These are phyloP conservation scores for Magnaporthales sp. DNA, from an alignment of 2,329 filamentous ascomycete genomes.

Conservation along the genomic window DNA sequence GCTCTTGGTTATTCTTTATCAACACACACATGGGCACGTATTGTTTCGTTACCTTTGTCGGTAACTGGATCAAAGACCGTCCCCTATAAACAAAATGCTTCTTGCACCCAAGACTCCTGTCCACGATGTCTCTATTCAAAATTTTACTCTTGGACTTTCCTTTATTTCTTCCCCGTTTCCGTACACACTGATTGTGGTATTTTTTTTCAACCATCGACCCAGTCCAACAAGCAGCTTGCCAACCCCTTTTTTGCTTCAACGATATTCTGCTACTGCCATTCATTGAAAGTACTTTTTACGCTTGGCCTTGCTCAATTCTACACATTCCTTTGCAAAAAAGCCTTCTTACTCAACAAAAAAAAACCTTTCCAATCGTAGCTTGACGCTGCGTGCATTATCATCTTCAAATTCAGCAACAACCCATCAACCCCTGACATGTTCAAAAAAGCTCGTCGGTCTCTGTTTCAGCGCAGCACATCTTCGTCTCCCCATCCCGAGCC, in stretches of 20 bases:
- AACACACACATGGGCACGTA: background rate
- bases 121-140: background rate
- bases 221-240: background rate
- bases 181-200: background rate
- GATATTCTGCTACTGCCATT: background rate
- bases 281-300: background rate
- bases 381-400: background rate
- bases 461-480: slow-evolving; percentile 20
- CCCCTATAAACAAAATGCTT: background rate
- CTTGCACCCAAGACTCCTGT: background rate
- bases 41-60: background rate
- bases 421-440: background rate
- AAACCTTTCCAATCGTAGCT: background rate
- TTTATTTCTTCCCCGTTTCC: background rate
- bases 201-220: background rate
- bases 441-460: background rate
- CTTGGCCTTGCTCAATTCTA: background rate
- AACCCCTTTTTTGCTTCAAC: background rate
- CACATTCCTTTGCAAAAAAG: background rate
- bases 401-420: background rate
- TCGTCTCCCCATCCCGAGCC: background rate
- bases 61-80: background rate
- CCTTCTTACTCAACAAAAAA: background rate
- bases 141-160: background rate
- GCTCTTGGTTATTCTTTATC: background rate